Conservation (phyloP, 2,329 filamentous ascomycete genomes). For the Aspergillus sp. region DNA sequence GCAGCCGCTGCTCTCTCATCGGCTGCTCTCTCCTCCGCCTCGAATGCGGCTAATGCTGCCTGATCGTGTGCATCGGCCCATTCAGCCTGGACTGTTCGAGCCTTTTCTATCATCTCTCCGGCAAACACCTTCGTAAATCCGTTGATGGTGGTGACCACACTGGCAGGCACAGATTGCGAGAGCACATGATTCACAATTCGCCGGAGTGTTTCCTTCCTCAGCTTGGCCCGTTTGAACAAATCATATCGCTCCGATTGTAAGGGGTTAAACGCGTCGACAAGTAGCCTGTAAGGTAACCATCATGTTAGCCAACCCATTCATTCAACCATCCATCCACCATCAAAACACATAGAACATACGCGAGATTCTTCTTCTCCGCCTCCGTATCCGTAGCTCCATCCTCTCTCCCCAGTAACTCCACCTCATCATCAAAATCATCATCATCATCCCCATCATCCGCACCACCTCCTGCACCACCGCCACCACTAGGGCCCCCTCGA, state of each 20-base stretch:
- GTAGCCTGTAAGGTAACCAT: conserved; percentile 25
- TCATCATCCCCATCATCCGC: conserved; percentile 48
- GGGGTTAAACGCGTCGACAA: conserved; percentile 44
- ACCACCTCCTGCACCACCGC: conserved; percentile 41
- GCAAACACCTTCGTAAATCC: conserved; percentile 64
- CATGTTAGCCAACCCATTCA: conserved; percentile 3
- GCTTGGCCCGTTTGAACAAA: conserved; percentile 45
- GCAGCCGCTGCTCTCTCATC: conserved; percentile 16
- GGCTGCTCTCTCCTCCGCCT: conserved; percentile 54
- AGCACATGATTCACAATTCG: conserved; percentile 63
- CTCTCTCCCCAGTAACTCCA: conserved; percentile 41
- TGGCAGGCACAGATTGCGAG: conserved; percentile 61
- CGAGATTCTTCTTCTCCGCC: conserved; percentile 48
- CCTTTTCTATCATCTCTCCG: conserved; percentile 61
- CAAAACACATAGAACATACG: conserved; percentile 29
- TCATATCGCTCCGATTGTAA: conserved; percentile 47
- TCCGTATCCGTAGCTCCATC: conserved; percentile 44
- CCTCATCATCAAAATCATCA: conserved; percentile 46
- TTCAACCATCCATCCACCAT: conserved; percentile 1
- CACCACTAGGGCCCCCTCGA: conserved; percentile 22
- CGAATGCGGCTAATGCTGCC: conserved; percentile 50
- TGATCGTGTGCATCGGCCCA: conserved; percentile 48
- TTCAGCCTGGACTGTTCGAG: conserved; percentile 56
- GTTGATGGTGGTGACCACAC: conserved; percentile 60
- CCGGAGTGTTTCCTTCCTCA: conserved; percentile 47